Evolutionary conservation across 768 basidiomycete species (phyloP), one percentile per base, ranked within the genome.

Genomic region (Hericium erinaceus): DNA sequence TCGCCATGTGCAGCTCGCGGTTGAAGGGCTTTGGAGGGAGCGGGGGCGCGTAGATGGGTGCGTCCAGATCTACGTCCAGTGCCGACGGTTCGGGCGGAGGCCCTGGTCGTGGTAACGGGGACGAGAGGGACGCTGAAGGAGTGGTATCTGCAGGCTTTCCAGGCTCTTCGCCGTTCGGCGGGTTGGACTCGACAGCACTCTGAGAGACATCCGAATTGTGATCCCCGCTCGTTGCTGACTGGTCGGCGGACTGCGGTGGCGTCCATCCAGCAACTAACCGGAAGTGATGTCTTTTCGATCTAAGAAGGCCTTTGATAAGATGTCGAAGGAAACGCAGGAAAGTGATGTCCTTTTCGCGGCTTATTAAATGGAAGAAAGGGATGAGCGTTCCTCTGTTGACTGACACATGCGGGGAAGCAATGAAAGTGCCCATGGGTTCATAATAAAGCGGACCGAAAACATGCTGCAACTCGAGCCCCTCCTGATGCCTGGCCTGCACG

Each of bases 381-480:
- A 86, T 66, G 13, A 90, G 67, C 60, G 80, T 81, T 22, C 66
- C 73, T 22, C 79, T 75, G 59, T 80, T 86, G 44, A 88, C 68
- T 2, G 78, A 66, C 33, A 89, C 73, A 52, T 68, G 76, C 5
- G 84, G 86, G 1, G 84, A 68, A 7, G 66, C 65, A 20, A 83
- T 69, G 33, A 8, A 33, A 39, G 73, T 64, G 20, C 67, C 60
- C 3, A 74, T 39, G 0, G 66, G 20, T 64, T 55, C 24, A 46
- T n/a, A 20, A 46, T 18, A n/a, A 46, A 20, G 44, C 12, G 12
- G n/a, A 10, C 15, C 22, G 60, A 61, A 39, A 68, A 68, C 2
- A 76, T 66, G 28, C 68, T 65, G 48, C 63, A 64, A 65, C 71
- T 76, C 26, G 77, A 57, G 58, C 64, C 57, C 68, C 68, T 59